Conservation (phyloP, 2,329 filamentous ascomycete genomes). For the Fusarium sp. region DNA sequence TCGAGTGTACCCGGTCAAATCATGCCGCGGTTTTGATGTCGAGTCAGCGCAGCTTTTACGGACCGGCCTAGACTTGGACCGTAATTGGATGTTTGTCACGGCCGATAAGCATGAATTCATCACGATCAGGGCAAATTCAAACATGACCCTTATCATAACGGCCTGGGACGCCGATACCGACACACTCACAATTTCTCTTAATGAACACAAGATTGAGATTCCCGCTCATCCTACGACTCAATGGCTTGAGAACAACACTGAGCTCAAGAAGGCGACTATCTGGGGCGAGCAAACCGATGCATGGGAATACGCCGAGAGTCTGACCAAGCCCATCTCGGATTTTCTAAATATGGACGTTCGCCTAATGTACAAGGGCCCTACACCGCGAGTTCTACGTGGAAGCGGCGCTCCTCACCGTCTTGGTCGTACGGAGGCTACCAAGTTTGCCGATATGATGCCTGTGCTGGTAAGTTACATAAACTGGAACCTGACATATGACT, state of each 20-base stretch:
- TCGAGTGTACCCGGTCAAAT: constrained; percentile 71
- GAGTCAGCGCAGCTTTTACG: constrained; percentile 58
- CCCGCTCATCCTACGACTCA: constrained; percentile 61
- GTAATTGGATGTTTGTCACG: constrained; percentile 72
- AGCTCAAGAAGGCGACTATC: constrained; percentile 59
- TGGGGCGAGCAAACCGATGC: constrained; percentile 67
- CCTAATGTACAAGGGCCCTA: constrained; percentile 69
- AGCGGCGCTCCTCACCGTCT: constrained; percentile 63
- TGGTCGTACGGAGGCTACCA: constrained; percentile 61
- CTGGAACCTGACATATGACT: constrained; percentile 40
- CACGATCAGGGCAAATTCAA: constrained; percentile 67
- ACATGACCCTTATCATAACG: constrained; percentile 66
- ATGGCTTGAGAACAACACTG: constrained; percentile 64
- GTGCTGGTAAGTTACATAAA: constrained; percentile 17
- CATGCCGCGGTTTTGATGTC: constrained; percentile 68
- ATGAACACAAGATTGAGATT: constrained; percentile 54
- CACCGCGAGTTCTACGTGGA: constrained; percentile 60
- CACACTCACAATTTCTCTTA: constrained; percentile 58
- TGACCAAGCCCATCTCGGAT: constrained; percentile 61
- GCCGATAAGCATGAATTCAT: constrained; percentile 62
- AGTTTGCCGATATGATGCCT: constrained; percentile 61
- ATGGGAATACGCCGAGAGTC: constrained; percentile 58
- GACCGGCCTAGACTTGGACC: constrained; percentile 67
- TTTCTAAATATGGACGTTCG: constrained; percentile 65
- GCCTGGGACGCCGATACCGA: constrained; percentile 46